These are phyloP conservation scores for Prunus armeniaca DNA, from an alignment of 306 rosid genomes.

Conservation along the genomic window DNA sequence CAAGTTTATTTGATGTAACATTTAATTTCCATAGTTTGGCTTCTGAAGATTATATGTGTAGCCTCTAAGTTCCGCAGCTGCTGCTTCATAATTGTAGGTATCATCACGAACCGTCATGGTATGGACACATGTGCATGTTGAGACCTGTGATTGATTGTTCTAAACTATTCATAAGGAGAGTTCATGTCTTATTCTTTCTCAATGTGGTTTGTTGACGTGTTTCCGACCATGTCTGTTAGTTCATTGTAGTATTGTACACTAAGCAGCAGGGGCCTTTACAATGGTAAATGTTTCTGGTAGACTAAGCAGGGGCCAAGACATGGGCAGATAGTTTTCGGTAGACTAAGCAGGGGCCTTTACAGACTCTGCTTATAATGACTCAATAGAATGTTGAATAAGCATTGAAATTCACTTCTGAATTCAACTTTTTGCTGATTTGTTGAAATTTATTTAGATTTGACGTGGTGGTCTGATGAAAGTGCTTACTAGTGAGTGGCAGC, in stretches of 20 bases:
- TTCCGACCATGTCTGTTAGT: not conserved
- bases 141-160: not conserved
- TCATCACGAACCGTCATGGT: not conserved
- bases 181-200: not conserved
- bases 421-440: slow-evolving; percentile 5
- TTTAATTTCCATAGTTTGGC: not conserved
- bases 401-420: not conserved
- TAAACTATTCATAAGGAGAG: not conserved
- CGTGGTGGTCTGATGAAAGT: not conserved
- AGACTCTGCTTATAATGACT: not conserved
- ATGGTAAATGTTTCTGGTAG: not conserved
- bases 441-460: not conserved
- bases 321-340: not conserved
- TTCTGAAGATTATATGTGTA: not conserved
- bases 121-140: not conserved
- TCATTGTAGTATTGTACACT: not conserved
- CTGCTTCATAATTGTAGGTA: not conserved
- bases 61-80: not conserved
- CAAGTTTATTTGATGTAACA: not conserved
- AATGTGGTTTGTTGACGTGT: not conserved
- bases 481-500: not conserved
- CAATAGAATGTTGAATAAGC: not conserved
- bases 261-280: not conserved
- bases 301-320: not conserved
- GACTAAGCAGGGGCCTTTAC: not conserved